phyloP scores from a whole-genome alignment of 495 filamentous ascomycete genomes.

The Neurospora sp. region DNA sequence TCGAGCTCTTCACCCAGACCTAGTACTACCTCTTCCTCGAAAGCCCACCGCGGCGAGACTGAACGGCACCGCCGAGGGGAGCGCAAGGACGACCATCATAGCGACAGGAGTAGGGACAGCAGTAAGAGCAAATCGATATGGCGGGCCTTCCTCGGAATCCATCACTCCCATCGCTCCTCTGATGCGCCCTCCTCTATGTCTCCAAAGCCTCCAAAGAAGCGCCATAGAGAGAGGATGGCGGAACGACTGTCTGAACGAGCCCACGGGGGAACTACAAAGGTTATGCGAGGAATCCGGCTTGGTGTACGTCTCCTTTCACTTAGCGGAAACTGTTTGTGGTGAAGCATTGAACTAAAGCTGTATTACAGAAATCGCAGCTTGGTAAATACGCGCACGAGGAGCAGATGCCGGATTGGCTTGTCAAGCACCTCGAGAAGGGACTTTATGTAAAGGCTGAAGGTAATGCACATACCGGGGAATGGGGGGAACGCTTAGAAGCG shows the following conservation, averaged over 20 bases:
- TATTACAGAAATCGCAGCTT: constrained; percentile 47
- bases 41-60: constrained; percentile 8
- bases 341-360: not conserved
- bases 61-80: constrained; percentile 6
- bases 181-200: not conserved
- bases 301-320: constrained; percentile 9
- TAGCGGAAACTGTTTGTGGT: not conserved
- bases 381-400: constrained; percentile 81
- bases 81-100: not conserved
- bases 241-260: not conserved
- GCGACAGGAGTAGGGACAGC: not conserved
- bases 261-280: not conserved
- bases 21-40: constrained; percentile 5
- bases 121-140: constrained; percentile 15
- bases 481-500: constrained; percentile 31
- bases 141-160: not conserved
- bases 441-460: constrained; percentile 46
- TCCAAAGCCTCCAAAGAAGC: constrained; percentile 2
- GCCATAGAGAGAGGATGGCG: not conserved
- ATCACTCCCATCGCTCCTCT: constrained; percentile 2
- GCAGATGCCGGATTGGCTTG: constrained; percentile 76
- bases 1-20: not conserved
- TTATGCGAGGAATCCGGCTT: constrained; percentile 18
- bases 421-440: constrained; percentile 53
- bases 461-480: constrained; percentile 31